Percentiles rank a stretch among this genome's conserved stretches.
phyloP scores from a whole-genome alignment of 306 rosid genomes.

The Dryas octopetala region DNA sequence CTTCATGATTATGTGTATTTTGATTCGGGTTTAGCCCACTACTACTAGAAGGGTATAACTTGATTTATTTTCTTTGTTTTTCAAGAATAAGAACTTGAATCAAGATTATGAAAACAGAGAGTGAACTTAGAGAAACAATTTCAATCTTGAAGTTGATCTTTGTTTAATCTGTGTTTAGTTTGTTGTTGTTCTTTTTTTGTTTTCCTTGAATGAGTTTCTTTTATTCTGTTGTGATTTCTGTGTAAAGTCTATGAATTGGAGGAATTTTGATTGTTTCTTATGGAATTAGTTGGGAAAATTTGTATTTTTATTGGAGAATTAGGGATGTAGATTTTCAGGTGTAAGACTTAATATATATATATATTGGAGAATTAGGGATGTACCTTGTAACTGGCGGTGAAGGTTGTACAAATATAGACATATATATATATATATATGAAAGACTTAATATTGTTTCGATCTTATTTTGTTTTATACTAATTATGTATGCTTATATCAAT shows the following conservation, averaged over 20 bases:
- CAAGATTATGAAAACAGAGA: too few relatives aligned
- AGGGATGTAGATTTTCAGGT: not conserved
- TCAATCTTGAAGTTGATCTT: too few relatives aligned
- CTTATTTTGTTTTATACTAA: constrained; percentile 9
- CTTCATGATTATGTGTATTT: too few relatives aligned
- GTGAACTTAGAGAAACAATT: too few relatives aligned
- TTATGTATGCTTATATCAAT: constrained; percentile 21
- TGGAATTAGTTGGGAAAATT: not conserved
- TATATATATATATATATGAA: not conserved
- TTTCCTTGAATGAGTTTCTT: not conserved
- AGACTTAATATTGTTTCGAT: constrained; percentile 16
- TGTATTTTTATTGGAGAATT: not conserved
- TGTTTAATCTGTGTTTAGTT: constrained; percentile 15
- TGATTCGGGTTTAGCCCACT: too few relatives aligned
- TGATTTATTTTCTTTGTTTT: too few relatives aligned
- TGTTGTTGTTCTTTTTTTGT: not conserved
- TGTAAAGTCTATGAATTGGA: not conserved
- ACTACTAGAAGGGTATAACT: too few relatives aligned
- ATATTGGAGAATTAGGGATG: too few relatives aligned
- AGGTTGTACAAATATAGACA: constrained; percentile 53
- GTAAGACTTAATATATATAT: too few relatives aligned
- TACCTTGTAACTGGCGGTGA: constrained; percentile 88
- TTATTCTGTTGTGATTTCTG: not conserved
- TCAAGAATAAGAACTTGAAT: too few relatives aligned
- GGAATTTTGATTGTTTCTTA: not conserved